Evolutionary conservation across 1,284 basidiomycete genomes (phyloP).

Genomic region (Cystobasidiaceae sp.): DNA sequence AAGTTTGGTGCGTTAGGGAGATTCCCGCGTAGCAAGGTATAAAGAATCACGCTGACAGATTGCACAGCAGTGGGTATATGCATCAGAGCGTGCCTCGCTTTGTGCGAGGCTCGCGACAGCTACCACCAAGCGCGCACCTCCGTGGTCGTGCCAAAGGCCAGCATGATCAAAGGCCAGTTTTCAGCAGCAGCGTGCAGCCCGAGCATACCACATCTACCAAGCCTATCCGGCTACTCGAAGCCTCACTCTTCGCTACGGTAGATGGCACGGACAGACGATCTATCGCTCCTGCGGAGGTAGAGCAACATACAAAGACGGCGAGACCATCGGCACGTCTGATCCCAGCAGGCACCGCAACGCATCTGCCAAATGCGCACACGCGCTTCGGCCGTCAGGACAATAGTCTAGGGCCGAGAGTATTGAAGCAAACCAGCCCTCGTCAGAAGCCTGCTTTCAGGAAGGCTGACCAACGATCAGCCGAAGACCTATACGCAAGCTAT

Average conservation of each 20-base stretch:
- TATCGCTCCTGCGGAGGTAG: neutral
- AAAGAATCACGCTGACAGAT: neutral
- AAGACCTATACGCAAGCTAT: conserved; percentile 1
- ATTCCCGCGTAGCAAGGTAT: too few relatives aligned
- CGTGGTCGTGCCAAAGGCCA: neutral
- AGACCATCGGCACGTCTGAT: neutral
- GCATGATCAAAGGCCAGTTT: too few relatives aligned
- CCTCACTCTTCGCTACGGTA: neutral
- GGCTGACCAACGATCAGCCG: too few relatives aligned
- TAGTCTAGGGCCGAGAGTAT: neutral
- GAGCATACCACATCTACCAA: too few relatives aligned
- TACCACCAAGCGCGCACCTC: neutral
- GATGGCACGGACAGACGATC: neutral
- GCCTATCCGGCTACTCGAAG: conserved; percentile 2
- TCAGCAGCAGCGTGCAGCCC: too few relatives aligned
- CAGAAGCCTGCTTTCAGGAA: neutral
- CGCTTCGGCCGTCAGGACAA: neutral
- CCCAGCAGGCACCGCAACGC: neutral
- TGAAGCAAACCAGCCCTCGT: neutral
- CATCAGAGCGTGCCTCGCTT: conserved; percentile 1
- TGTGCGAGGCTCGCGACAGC: neutral
- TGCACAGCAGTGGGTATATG: neutral
- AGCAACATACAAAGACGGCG: neutral
- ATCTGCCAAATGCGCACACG: conserved; percentile 2
- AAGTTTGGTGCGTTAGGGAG: too few relatives aligned